Conservation (phyloP, 108 stramenopile genomes). For the Chaetoceros tenuissimus region DNA sequence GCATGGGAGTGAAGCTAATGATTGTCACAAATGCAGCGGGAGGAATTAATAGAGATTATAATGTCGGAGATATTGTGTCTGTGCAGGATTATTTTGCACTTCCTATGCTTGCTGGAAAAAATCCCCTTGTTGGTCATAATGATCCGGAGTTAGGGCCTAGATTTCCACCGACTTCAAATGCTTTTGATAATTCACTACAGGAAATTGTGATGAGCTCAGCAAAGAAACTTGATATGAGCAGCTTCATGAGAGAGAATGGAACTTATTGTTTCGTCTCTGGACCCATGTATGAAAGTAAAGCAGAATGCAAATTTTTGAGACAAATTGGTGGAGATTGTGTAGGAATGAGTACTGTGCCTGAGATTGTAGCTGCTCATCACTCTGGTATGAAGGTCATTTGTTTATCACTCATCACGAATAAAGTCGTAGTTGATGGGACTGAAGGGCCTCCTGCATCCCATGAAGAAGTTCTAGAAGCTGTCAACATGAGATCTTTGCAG, state of each 20-base stretch:
- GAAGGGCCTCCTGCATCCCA: conserved; percentile 66
- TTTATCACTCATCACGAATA: conserved; percentile 83
- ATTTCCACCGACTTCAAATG: conserved; percentile 77
- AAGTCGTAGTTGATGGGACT: conserved; percentile 51
- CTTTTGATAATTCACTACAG: conserved; percentile 47
- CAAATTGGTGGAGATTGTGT: conserved; percentile 54
- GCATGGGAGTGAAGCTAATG: conserved; percentile 67
- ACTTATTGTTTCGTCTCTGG: conserved; percentile 89
- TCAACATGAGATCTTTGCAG: conserved; percentile 49
- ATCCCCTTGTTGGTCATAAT: conserved; percentile 83
- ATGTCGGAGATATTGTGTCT: conserved; percentile 83
- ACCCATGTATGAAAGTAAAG: conserved; percentile 85
- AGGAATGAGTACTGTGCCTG: conserved; percentile 87
- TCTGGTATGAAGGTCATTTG: conserved; percentile 81
- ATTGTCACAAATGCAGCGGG: conserved; percentile 92
- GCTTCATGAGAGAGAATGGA: conserved; percentile 52
- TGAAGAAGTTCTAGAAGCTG: conserved; percentile 85
- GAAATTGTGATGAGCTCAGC: conserved; percentile 45
- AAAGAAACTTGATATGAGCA: conserved; percentile 14
- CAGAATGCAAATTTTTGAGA: conserved; percentile 72
- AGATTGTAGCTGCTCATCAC: conserved; percentile 86
- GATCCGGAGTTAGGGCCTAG: conserved; percentile 83
- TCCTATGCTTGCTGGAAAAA: conserved; percentile 78
- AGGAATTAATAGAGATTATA: conserved; percentile 61
- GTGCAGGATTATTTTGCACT: conserved; percentile 85